Base-by-base conservation (phyloP, 495 filamentous ascomycete species). In the Podospora pseudoanserina region DNA sequence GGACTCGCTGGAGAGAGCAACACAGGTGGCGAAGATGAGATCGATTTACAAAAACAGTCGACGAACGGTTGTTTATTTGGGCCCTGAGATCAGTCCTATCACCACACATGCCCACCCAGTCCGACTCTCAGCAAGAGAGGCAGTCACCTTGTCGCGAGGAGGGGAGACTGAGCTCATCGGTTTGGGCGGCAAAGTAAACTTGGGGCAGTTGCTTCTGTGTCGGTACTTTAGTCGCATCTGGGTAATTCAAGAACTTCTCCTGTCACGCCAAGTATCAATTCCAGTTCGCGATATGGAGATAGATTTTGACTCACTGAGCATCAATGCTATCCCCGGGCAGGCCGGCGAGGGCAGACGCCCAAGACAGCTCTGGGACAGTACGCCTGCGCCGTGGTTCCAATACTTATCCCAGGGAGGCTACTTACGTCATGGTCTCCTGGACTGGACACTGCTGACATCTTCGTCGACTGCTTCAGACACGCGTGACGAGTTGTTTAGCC, bases 1-100 rank as follows among this genome's bases (percentile, higher is more conserved):
- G 2, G 64, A 77, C 69, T 58, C 28, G 2, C 11, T 9, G 20
- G 76, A 78, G 56, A n/a, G 66, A 6, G 69, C 26, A 2, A 16
- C 13, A 6, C 74, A 77, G 58, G 65, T 77, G 0, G 65, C 69
- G 18, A 68, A 70, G 49, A 77, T 77, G 74, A 60, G 60, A 18
- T 20, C 7, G 15, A 71, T 77, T 34, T 76, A 77, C 66, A 55
- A 58, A 3, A 60, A 60, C 19, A 15, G 60, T 23, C 58, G 59
- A 56, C 66, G 59, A 20, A 56, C 54, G 20, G 60, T 68, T 11
- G 66, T 68, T 13, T 68, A 63, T 15, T 55, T 64, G 9, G 66
- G 66, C 1, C 26, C 13, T 4, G 66, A 68, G 15, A 23, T 68
- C 13, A 44, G 27, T 49, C 57, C n/a, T 20, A 9, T 53, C 9